phyloP scores from a whole-genome alignment of 148 eudicot genomes.

The Diospyros kaki region DNA sequence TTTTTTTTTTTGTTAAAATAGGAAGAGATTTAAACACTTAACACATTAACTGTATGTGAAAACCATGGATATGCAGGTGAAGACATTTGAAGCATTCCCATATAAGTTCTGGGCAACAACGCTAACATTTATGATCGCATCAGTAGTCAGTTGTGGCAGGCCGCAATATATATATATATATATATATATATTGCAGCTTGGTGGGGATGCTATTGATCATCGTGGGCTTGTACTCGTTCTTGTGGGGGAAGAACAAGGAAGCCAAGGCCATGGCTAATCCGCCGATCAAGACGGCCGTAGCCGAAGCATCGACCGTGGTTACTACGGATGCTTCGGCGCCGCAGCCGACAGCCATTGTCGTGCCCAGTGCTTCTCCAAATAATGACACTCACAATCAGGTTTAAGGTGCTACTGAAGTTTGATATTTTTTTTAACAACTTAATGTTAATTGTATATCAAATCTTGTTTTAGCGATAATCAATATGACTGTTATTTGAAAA shows the following conservation, averaged over 20 bases:
- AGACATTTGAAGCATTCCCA: constrained; percentile 44
- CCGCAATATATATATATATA: too few species aligned
- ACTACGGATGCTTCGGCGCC: not conserved
- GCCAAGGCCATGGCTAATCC: not conserved
- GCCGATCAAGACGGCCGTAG: not conserved
- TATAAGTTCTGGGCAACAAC: constrained; percentile 46
- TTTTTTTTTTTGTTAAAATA: too few species aligned
- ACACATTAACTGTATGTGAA: too few species aligned
- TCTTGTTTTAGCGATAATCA: too few species aligned
- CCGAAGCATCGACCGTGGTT: not conserved
- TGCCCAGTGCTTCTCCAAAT: constrained; percentile 15
- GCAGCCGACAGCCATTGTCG: constrained; percentile 16
- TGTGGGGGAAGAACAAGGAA: constrained; percentile 50
- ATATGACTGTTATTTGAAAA: too few species aligned
- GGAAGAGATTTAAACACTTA: too few species aligned
- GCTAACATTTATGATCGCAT: constrained; percentile 43
- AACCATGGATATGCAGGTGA: constrained; percentile 25
- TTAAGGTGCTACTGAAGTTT: too few species aligned
- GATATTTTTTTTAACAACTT: too few species aligned
- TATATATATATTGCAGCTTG: constrained; percentile 38
- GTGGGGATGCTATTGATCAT: constrained; percentile 50
- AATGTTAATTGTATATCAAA: too few species aligned
- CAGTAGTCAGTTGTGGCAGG: constrained; percentile 43
- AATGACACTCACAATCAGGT: not conserved
- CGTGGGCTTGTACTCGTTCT: constrained; percentile 47